A percentile compares a stretch with the other conserved stretches of the same genome.
Evolutionary conservation across 371 early-diverging fungal genomes (phyloP).

Genomic region (Mortierella sp.): DNA sequence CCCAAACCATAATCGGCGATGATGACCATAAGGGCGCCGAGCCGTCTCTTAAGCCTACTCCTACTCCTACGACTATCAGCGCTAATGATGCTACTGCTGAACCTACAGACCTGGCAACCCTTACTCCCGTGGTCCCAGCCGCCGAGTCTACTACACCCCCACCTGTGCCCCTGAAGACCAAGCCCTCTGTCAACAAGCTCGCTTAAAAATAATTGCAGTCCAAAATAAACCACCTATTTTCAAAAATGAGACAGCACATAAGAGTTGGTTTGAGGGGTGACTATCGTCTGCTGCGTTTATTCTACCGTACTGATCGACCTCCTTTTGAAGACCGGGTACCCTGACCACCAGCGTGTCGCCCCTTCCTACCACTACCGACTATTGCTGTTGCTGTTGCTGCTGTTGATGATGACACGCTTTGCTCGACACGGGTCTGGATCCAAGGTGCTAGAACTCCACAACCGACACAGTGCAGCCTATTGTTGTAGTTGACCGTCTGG

Average conservation of each 20-base stretch:
- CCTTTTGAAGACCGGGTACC: no score
- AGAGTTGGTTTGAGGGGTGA: no score
- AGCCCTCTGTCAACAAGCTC: conserved; percentile 4
- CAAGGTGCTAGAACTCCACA: conserved; percentile 38
- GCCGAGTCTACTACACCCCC: background rate
- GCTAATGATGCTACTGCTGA: background rate
- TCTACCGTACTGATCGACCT: no score
- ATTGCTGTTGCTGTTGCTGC: background rate
- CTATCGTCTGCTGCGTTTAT: no score
- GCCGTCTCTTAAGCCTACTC: no score
- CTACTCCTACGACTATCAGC: no score
- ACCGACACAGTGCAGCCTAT: conserved; percentile 35
- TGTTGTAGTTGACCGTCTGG: conserved; percentile 36
- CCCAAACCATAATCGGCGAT: no score
- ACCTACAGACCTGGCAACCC: background rate
- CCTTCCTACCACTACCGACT: no score
- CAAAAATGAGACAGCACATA: background rate
- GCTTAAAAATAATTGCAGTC: background rate
- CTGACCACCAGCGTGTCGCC: no score
- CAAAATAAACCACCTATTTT: background rate
- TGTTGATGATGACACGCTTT: background rate
- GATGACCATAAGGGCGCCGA: no score
- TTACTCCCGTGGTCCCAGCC: background rate
- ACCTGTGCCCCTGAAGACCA: conserved; percentile 16
- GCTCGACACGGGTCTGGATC: conserved; percentile 5